Base-by-base conservation (phyloP, 345 rosid species). In the Trapa bicornis region DNA sequence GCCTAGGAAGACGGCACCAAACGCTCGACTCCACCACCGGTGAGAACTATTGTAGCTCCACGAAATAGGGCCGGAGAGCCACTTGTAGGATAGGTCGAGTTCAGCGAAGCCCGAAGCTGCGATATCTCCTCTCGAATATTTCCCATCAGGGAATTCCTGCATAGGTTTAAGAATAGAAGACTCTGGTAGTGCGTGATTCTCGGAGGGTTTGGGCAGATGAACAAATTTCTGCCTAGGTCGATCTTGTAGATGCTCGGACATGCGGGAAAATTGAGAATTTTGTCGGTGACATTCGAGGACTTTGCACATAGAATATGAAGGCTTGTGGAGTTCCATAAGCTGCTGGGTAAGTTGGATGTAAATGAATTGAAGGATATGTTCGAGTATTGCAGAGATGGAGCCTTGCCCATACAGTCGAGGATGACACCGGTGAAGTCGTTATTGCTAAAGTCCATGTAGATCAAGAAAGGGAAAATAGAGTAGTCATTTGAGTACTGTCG, bases 81-180 rank as follows among this genome's bases (percentile, higher is more conserved):
- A 71, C 72, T 95, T 95, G 37, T 67, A 81, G 10, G 99, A 95
- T 47, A 95, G 85, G 69, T 95, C 99, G 4, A 91, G 80, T 65
- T 79, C 89, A 2, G 96, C 80, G 48, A 95, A 0, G 83, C 75
- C 0, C 89, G 96, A 62, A 95, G 84, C 2, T 80, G 65, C 1
- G 99, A 91, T 2, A 95, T 87, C 70, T 91, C 92, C 91, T 85
- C 78, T 0, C 96, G 98, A 17, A 95, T 95, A 32, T 84, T 84
- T 0, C 96, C 99, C 9, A 83, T 65, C 42, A 95, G 85, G 47
- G 80, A 78, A 69, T 95, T 95, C 54, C 76, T 71, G 74, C 99
- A 87, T 56, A 91, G 72, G 69, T 91, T 85, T 64, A 95, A 79
- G 22, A 41, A 45, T 63, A 87, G 69, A 22, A 91, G 98, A 93